Evolutionary conservation across 2,329 filamentous ascomycete genomes (phyloP), one percentile per base, ranked within the genome.

Genomic region (Lasiodiplodia hormozganensis): DNA sequence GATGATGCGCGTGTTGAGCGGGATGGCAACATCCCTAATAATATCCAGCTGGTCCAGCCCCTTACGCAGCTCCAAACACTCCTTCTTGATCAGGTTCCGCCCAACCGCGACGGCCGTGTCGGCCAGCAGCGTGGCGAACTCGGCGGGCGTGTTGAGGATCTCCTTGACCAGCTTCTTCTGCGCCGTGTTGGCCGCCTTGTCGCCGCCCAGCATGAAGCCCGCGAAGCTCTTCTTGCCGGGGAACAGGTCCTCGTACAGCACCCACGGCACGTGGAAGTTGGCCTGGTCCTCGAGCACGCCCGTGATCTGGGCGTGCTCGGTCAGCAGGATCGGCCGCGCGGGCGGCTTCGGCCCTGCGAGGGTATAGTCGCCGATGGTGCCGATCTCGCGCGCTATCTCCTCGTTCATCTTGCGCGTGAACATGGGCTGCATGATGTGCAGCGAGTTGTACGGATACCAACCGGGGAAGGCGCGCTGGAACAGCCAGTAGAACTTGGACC

Each of bases 401-500:
- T 69, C 51, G 53, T 69, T 71, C 70, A 54, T 70, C 5, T 34
- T 34, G 28, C 53, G 54, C 3, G 70, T 71, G 57, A 49, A 71
- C 53, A 69, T 66, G 25, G 70, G 70, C 47, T 71, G 69, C 70
- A 69, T 69, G 36, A 69, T 51, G 62, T 71, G 70, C 21, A 85
- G 78, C 0, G 82, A 85, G 69, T 83, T 79, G 64, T 69, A 71
- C 1, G 70, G 66, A 51, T 58, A 71, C 64, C 65, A 71, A 0
- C 68, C 60, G 3, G 85, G 85, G 68, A 86, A 80, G 2, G 84
- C 82, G 60, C 84, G 79, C 68, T 85, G 77, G 69, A 84, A 80
- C n/a, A 86, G 77, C 72, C 85, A 85, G 75, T 85, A 85, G 71
- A 85, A 81, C 64, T 84, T 80, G 58, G 83, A 83, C 51, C 84